phyloP scores from a whole-genome alignment of 352 stramenopile species.

The Globisporangium solare region DNA sequence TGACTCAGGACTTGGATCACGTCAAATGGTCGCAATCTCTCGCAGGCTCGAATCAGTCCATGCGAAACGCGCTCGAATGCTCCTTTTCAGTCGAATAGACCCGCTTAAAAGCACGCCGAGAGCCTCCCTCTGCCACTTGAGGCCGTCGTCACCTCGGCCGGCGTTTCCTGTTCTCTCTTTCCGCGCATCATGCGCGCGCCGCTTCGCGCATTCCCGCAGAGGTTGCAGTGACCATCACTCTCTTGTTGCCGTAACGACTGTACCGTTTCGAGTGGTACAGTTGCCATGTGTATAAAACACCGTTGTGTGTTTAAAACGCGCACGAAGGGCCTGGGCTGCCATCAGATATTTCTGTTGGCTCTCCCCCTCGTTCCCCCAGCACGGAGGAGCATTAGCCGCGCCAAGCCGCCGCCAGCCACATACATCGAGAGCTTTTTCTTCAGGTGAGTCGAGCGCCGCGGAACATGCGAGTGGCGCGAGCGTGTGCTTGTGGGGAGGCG shows the following conservation, averaged over 20 bases:
- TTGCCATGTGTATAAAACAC: neutral
- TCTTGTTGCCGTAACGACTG: neutral
- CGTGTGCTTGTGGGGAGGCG: slow-evolving; percentile 3
- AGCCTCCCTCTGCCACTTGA: too few relatives aligned
- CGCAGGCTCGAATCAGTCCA: too few relatives aligned
- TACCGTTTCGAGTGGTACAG: neutral
- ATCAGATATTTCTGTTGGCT: slow-evolving; percentile 38
- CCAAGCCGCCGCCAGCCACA: slow-evolving; percentile 15
- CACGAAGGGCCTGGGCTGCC: neutral
- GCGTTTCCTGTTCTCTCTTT: too few relatives aligned
- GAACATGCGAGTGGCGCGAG: neutral
- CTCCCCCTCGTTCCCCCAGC: slow-evolving; percentile 5
- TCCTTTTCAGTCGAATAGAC: neutral
- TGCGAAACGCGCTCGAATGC: neutral
- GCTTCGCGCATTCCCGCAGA: too few relatives aligned
- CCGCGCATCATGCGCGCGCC: too few relatives aligned
- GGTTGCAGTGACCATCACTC: neutral
- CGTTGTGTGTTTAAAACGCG: neutral
- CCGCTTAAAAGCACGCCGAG: neutral
- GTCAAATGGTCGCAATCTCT: too few relatives aligned
- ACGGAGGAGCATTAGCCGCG: neutral
- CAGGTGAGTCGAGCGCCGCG: slow-evolving; percentile 11
- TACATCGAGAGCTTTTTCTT: slow-evolving; percentile 19
- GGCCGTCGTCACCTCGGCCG: too few relatives aligned
- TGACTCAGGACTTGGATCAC: neutral